phyloP scores from a whole-genome alignment of 441 rosid genomes.

The Viola pubescens region DNA sequence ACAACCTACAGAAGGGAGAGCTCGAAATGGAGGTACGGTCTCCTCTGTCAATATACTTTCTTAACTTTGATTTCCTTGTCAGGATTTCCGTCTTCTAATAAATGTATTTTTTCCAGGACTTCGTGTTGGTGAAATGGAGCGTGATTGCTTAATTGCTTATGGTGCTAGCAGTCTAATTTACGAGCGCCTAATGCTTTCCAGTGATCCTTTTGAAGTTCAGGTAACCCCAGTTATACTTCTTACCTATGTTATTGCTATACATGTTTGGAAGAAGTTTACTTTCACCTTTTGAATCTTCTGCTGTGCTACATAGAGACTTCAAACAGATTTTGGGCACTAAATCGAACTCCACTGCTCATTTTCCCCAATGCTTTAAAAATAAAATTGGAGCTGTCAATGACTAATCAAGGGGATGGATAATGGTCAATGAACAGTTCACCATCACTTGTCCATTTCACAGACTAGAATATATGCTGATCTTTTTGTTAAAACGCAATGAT shows the following conservation, averaged over 20 bases:
- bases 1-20: constrained; percentile 96
- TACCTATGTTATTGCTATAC: background rate
- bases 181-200: constrained; percentile 87
- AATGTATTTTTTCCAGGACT: constrained; percentile 44
- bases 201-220: constrained; percentile 97
- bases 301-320: no score
- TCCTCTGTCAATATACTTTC: constrained; percentile 9
- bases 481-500: no score
- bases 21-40: constrained; percentile 80
- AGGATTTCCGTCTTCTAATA: constrained; percentile 8
- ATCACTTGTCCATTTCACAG: background rate
- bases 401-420: background rate
- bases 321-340: no score
- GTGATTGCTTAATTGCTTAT: constrained; percentile 93
- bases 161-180: constrained; percentile 93
- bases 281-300: no score
- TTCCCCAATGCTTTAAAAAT: no score
- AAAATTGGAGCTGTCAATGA: no score
- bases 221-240: constrained; percentile 25
- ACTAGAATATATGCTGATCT: no score
- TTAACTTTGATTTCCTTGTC: constrained; percentile 7
- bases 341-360: no score
- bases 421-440: no score
- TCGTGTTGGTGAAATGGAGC: constrained; percentile 98
- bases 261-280: no score